Evolutionary conservation across 2,329 filamentous ascomycete species (phyloP), one percentile per base, ranked within the genome.

Genomic region (Sporothrix brasiliensis): DNA sequence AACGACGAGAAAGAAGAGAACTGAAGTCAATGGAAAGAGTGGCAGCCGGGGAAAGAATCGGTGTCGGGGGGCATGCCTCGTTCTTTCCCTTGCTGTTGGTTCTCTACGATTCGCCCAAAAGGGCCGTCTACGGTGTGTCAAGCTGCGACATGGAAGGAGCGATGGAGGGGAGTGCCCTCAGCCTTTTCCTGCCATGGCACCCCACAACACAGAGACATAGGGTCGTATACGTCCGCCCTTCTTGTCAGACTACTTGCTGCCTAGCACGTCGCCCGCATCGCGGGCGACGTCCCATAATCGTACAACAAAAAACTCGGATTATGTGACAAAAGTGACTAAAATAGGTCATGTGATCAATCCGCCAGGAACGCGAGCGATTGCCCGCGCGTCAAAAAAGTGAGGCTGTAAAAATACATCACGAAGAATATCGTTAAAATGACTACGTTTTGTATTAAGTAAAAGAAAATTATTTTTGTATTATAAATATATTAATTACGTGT

Each of bases 131-230:
- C 61, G 44, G 61, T 66, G 47, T 66, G 47, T 41, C 27, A 50
- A 65, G 61, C 50, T 50, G n/a, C 19, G 44, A 34, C 19, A 47
- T n/a, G 27, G 63, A 66, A 66, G 63, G 30, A 53, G 63, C 63
- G 27, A 52, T 50, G 63, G 27, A 14, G 47, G 44, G 21, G 41
- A 49, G 61, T 19, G 39, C 24, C 39, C 11, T 63, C 24, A 49
- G 56, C 56, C 56, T 30, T 63, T 39, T 41, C 49, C 13, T 47
- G 39, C 24, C 60, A 63, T 47, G 39, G 16, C 60, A 63, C 60
- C 60, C 60, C 60, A 63, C 61, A 21, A 16, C 24, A 7, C 24
- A 65, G 58, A 19, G 21, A 34, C 39, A 65, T 3, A 47, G 44
- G 24, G 61, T 50, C 27, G 61, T 44, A 65, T 50, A 44, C 61